Base-by-base conservation (phyloP, 768 basidiomycete species). In the Mycena amicta region DNA sequence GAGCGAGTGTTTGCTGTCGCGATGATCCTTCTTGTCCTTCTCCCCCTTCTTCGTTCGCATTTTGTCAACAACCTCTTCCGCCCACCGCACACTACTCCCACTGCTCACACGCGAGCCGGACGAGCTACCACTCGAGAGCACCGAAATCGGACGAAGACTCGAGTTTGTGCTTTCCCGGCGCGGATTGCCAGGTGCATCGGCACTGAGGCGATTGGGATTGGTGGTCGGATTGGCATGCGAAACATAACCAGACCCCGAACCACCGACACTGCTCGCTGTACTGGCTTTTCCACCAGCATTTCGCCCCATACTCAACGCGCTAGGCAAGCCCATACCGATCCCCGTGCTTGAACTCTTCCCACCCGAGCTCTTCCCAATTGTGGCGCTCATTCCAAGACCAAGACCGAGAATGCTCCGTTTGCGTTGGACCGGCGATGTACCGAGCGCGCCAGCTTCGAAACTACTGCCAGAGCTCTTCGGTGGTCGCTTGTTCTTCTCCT, bases 381-480 rank as follows among this genome's bases (percentile, higher is more conserved):
- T 13, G 25, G 13, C 2, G 43, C 46, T 40, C 53, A 50, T 46
- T 0, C 59, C 60, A 15, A 62, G 53, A 26, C 62, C 62, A 5
- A 63, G 58, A 2, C 85, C 88, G 11, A 90, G 74, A 52, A 86
- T 83, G 29, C 82, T 83, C 30, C 78, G 76, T 66, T 87, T 89
- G 80, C 84, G 87, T 67, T 78, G 80, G 0, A 77, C 76, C 1
- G 82, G 75, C 2, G 78, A 75, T 27, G 75, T 71, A 52, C 74
- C 80, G 61, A 83, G 75, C 3, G 77, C 72, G n/a, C 89, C 89
- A 0, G 82, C 81, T 67, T 90, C 89, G 64, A 90, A 90, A 65
- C 83, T 85, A 68, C 84, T 84, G 2, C 81, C 77, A 2, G 87
- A 88, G 60, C 76, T 71, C 22, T 84, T 80, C 6, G 75, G 66